phyloP scores from a whole-genome alignment of 768 basidiomycete genomes.

The Obba rivulosa region DNA sequence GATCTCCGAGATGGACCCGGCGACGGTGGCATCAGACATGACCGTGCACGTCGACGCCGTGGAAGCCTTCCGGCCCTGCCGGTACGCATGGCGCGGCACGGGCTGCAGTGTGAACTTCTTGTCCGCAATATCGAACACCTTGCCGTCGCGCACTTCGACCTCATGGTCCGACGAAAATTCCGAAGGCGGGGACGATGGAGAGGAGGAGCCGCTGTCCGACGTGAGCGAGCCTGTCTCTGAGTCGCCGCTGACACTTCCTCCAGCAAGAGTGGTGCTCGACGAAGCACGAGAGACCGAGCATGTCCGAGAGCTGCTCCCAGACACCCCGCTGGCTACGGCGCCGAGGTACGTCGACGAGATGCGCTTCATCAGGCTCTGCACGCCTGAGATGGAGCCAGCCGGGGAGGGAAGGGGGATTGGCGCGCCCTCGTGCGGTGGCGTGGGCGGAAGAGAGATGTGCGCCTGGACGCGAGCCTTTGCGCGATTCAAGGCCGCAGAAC shows the following conservation, averaged over 20 bases:
- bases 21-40: constrained; percentile 22
- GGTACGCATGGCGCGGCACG: constrained; percentile 26
- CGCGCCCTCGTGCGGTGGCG: constrained; percentile 34
- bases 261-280: constrained; percentile 39
- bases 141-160: constrained; percentile 6
- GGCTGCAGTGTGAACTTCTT: constrained; percentile 39
- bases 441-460: constrained; percentile 35
- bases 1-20: constrained; percentile 10
- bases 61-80: constrained; percentile 36
- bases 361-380: constrained; percentile 55
- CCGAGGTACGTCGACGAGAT: constrained; percentile 39
- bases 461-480: constrained; percentile 50
- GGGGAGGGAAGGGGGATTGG: constrained; percentile 22
- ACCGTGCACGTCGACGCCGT: constrained; percentile 31
- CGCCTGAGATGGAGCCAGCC: constrained; percentile 42
- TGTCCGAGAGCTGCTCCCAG: constrained; percentile 18
- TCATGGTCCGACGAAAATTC: constrained; percentile 17
- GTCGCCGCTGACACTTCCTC: constrained; percentile 35
- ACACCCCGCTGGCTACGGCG: constrained; percentile 13
- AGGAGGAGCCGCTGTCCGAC: constrained; percentile 22
- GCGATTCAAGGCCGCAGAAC: constrained; percentile 52
- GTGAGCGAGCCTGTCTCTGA: constrained; percentile 61
- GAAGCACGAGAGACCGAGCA: constrained; percentile 15
- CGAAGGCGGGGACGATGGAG: constrained; percentile 14
- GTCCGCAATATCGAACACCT: constrained; percentile 1